Percentiles rank a stretch among this genome's conserved stretches.
These are phyloP conservation scores for Steccherinum ochraceum DNA, from an alignment of 768 basidiomycete genomes.

Conservation along the genomic window DNA sequence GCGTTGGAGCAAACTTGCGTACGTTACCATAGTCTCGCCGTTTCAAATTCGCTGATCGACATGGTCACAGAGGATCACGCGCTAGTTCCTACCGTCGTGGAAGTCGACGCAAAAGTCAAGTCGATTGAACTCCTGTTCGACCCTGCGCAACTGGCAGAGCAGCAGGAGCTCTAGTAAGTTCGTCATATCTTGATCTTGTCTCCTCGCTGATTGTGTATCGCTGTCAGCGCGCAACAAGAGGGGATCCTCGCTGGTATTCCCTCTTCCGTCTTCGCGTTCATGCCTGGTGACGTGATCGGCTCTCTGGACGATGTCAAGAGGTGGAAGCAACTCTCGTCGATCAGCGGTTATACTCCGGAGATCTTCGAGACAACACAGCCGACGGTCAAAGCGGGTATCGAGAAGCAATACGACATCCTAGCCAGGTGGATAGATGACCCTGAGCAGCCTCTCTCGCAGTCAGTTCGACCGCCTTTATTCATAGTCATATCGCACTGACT, in stretches of 20 bases:
- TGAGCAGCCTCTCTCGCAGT: constrained; percentile 3
- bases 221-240: constrained; percentile 1
- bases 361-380: constrained; percentile 1
- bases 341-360: not conserved
- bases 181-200: not conserved
- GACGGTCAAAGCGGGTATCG: not conserved
- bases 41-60: too few species aligned
- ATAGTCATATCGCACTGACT: too few species aligned
- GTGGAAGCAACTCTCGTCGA: constrained; percentile 1
- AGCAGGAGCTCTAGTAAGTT: constrained; percentile 11
- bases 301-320: not conserved
- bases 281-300: constrained; percentile 4
- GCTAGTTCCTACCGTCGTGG: constrained; percentile 2
- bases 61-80: constrained; percentile 5
- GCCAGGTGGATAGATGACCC: constrained; percentile 1
- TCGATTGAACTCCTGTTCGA: constrained; percentile 1
- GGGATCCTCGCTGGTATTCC: constrained; percentile 7
- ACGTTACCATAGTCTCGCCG: not conserved
- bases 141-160: not conserved
- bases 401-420: constrained; percentile 7
- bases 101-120: constrained; percentile 2
- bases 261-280: constrained; percentile 2
- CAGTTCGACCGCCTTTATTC: too few species aligned
- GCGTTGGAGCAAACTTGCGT: constrained; percentile 26
- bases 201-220: too few species aligned